Conservation (phyloP, 768 basidiomycete genomes). For the Auricularia sp. region DNA sequence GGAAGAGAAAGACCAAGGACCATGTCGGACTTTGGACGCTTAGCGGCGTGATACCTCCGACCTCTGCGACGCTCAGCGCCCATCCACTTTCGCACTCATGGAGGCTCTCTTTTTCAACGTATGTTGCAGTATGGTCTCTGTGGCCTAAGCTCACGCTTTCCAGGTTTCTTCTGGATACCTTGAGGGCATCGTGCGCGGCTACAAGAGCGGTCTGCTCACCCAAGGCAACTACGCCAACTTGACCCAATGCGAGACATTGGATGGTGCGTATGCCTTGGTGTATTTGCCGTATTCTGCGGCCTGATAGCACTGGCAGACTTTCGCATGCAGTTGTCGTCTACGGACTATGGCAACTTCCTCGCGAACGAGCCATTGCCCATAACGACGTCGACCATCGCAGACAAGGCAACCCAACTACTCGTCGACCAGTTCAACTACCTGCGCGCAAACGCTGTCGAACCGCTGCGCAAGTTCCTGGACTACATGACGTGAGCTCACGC, state of each 20-base stretch:
- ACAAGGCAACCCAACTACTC: constrained; percentile 88
- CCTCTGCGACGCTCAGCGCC: not conserved
- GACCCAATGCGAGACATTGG: constrained; percentile 93
- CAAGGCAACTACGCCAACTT: constrained; percentile 87
- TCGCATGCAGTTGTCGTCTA: constrained; percentile 87
- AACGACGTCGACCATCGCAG: constrained; percentile 90
- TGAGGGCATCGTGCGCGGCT: constrained; percentile 80
- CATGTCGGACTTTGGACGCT: not conserved
- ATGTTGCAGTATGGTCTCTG: constrained; percentile 23
- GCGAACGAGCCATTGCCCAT: constrained; percentile 92
- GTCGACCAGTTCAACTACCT: constrained; percentile 97
- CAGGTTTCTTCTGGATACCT: constrained; percentile 69
- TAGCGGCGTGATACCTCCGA: not conserved
- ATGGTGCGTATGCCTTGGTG: constrained; percentile 46
- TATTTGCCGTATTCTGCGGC: not conserved
- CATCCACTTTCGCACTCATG: constrained; percentile 33
- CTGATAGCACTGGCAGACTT: constrained; percentile 51
- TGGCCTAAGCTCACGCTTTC: constrained; percentile 11
- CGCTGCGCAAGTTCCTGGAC: constrained; percentile 86
- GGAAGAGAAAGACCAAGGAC: not conserved
- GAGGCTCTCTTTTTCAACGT: constrained; percentile 89
- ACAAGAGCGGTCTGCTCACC: constrained; percentile 85
- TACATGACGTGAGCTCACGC: constrained; percentile 82
- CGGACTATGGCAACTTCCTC: constrained; percentile 97
- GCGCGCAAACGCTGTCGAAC: constrained; percentile 81